phyloP scores from a whole-genome alignment of 352 stramenopile species.

The Pythium folliculosum region DNA sequence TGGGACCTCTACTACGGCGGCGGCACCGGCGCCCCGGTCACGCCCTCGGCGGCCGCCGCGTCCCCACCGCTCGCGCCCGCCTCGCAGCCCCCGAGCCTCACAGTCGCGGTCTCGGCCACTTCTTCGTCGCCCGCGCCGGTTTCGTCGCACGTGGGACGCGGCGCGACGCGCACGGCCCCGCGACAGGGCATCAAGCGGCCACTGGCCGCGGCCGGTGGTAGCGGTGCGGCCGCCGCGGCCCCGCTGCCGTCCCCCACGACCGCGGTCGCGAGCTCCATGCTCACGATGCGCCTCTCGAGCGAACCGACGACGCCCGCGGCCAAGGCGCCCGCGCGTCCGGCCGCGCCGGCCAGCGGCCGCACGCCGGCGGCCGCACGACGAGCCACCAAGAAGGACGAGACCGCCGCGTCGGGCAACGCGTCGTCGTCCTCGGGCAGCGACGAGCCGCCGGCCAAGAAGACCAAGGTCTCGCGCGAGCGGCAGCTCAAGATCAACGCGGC shows the following conservation, averaged over 20 bases:
- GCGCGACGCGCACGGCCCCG: constrained; percentile 12
- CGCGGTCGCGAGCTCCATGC: constrained; percentile 64
- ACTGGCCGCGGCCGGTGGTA: constrained; percentile 31
- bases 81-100: neutral
- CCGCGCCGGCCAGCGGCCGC: constrained; percentile 7
- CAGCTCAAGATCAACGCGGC: constrained; percentile 89
- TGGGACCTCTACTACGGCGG: constrained; percentile 11
- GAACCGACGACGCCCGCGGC: constrained; percentile 21
- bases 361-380: constrained; percentile 2
- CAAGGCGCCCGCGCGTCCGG: constrained; percentile 7
- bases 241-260: constrained; percentile 46
- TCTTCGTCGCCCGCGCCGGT: neutral
- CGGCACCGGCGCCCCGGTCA: neutral
- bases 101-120: constrained; percentile 11
- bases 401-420: neutral
- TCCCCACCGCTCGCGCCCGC: neutral
- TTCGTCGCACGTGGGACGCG: constrained; percentile 7
- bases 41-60: neutral
- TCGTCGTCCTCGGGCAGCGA: constrained; percentile 18
- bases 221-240: constrained; percentile 5
- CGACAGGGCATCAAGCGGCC: constrained; percentile 51
- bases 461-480: constrained; percentile 81
- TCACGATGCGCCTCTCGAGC: constrained; percentile 52
- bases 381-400: constrained; percentile 31
- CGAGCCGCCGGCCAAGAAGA: constrained; percentile 60